These are phyloP conservation scores for Ganoderma sinense DNA, from an alignment of 1,284 basidiomycete species.

Conservation along the genomic window DNA sequence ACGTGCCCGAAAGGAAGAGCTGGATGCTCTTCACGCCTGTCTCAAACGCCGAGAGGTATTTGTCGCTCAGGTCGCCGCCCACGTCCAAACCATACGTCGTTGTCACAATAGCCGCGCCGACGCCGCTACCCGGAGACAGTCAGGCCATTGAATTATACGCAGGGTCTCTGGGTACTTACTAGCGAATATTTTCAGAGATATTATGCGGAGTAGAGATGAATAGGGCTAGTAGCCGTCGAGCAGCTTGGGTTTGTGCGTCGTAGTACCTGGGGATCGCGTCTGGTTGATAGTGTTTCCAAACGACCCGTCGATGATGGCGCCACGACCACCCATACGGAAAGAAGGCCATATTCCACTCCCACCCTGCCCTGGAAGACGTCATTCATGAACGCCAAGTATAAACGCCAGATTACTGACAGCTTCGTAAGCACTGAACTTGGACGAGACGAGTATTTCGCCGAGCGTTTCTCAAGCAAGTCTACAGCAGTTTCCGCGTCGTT, in stretches of 20 bases:
- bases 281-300: neutral
- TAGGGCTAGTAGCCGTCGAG: neutral
- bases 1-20: conserved; percentile 16
- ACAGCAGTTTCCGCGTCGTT: neutral
- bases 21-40: conserved; percentile 14
- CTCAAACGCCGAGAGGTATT: conserved; percentile 20
- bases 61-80: conserved; percentile 10
- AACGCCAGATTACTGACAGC: neutral
- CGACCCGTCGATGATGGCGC: neutral
- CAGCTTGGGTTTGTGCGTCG: neutral
- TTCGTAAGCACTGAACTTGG: neutral
- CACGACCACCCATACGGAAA: neutral
- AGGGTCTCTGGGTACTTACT: neutral
- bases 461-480: neutral
- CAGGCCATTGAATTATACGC: neutral
- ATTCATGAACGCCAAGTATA: neutral
- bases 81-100: conserved; percentile 27
- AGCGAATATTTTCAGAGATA: conserved; percentile 1
- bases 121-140: conserved; percentile 1
- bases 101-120: conserved; percentile 21
- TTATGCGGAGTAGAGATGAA: neutral
- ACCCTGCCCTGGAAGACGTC: neutral
- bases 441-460: neutral
- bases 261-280: neutral
- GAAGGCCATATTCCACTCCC: neutral